These are phyloP conservation scores for Gentiana dahurica DNA, from an alignment of 257 asterid genomes.

Conservation along the genomic window DNA sequence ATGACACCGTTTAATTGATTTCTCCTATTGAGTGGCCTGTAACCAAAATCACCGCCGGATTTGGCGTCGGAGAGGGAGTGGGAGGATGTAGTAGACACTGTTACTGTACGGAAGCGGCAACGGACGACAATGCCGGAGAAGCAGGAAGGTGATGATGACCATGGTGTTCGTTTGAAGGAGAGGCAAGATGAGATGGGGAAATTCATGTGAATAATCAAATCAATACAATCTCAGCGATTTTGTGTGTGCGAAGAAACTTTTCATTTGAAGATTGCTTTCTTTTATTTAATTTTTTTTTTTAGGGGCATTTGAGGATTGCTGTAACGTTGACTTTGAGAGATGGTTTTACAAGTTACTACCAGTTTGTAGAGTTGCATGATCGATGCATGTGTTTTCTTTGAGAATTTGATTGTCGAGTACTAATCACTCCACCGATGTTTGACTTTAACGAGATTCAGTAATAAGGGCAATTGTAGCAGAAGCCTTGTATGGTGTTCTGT, in stretches of 20 bases:
- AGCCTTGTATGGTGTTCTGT: too few species aligned
- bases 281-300: background rate
- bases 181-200: constrained; percentile 43
- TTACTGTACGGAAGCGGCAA: constrained; percentile 48
- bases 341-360: background rate
- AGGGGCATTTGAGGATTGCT: background rate
- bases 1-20: constrained; percentile 72
- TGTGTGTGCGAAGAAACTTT: background rate
- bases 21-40: constrained; percentile 56
- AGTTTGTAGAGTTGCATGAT: too few species aligned
- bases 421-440: too few species aligned
- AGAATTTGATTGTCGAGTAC: too few species aligned
- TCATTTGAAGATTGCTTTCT: background rate
- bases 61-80: constrained; percentile 20
- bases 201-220: constrained; percentile 23
- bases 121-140: constrained; percentile 70
- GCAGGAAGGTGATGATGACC: constrained; percentile 60
- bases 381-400: too few species aligned
- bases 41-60: constrained; percentile 26
- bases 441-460: too few species aligned
- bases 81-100: constrained; percentile 30
- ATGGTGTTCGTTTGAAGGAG: constrained; percentile 25
- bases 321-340: background rate
- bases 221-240: too few species aligned
- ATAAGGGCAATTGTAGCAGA: too few species aligned